phyloP scores from a whole-genome alignment of 352 stramenopile genomes.

The Elongisporangium senticosum region DNA sequence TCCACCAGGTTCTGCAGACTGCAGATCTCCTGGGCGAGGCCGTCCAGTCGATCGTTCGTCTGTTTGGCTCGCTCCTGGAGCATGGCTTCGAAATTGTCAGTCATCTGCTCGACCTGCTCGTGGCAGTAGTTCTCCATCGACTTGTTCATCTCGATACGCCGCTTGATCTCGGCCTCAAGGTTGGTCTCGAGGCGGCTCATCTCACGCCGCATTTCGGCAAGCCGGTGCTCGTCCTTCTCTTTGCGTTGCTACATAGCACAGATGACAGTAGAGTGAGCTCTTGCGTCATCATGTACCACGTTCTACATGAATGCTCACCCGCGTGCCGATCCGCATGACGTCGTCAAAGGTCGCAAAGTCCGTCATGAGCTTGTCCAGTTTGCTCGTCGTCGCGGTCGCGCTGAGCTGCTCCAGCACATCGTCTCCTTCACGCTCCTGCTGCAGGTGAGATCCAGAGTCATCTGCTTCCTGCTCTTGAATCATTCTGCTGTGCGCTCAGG shows the following conservation, averaged over 20 bases:
- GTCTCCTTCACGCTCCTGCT: background rate
- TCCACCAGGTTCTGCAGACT: constrained; percentile 77
- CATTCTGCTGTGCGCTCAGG: background rate
- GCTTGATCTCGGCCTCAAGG: constrained; percentile 90
- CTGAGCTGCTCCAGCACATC: constrained; percentile 24
- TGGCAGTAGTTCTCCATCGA: constrained; percentile 88
- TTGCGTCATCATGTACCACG: background rate
- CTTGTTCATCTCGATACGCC: constrained; percentile 93
- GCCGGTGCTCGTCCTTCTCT: constrained; percentile 90
- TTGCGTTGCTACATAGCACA: constrained; percentile 59
- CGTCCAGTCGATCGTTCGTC: constrained; percentile 62
- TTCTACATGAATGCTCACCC: constrained; percentile 17
- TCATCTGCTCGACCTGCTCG: constrained; percentile 85
- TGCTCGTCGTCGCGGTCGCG: constrained; percentile 71
- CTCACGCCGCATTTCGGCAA: constrained; percentile 91
- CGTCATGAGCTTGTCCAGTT: constrained; percentile 81
- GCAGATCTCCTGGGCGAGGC: constrained; percentile 75
- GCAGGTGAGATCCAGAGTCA: background rate
- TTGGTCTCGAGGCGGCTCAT: constrained; percentile 88
- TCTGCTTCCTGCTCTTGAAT: background rate
- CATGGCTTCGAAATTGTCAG: constrained; percentile 67
- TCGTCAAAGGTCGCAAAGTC: constrained; percentile 85
- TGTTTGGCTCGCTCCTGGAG: constrained; percentile 74
- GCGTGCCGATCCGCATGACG: constrained; percentile 80
- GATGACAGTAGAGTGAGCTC: background rate